Evolutionary conservation across 139 green algal species (phyloP), one percentile per base, ranked within the genome.

Genomic region (Chlamydomonas applanata): DNA sequence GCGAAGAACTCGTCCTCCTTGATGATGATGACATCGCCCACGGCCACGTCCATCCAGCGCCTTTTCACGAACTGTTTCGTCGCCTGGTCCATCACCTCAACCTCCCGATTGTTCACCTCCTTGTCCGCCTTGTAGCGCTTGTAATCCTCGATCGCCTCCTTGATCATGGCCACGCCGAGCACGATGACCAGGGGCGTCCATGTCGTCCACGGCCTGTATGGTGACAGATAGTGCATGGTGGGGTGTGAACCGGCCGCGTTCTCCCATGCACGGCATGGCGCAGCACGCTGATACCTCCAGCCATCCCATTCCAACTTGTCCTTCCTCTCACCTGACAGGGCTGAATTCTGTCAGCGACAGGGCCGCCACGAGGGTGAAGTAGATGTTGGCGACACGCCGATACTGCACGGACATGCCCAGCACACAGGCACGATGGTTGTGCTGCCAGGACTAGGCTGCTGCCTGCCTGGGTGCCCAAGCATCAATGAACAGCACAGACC

Each of bases 301-400:
- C 13, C 54, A 17, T 5, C 9, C 9, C 24, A 25, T 7, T 25
- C 11, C 13, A 17, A 3, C 29, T 3, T 2, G 27, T 32, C 27
- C 3, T 27, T 20, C 27, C 13, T 3, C 27, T 66, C 22, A 81
- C 85, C 83, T 74, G 40, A 92, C 79, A 32, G 83, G 82, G 11
- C 78, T 84, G 79, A 86, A 86, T 3, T 86, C 80, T 16, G 89
- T 93, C 59, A 85, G 75, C 1, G 89, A 94, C 1, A 95, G 65
- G 5, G 77, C 85, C 1, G 91, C 91, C 16, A 93, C 81, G 14
- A 91, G 29, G 0, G 88, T 89, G 74, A 95, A 95, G 79, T 95
- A 95, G 1, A 90, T 78, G 72, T 95, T 95, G 30, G 91, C 91
- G 0, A 95, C 78, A 20, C 91, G 85, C 74, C 89, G 88, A 52